Percentiles rank a stretch among this genome's conserved stretches.
phyloP scores from a whole-genome alignment of 2,329 filamentous ascomycete species.

The Xylariaceae sp. region DNA sequence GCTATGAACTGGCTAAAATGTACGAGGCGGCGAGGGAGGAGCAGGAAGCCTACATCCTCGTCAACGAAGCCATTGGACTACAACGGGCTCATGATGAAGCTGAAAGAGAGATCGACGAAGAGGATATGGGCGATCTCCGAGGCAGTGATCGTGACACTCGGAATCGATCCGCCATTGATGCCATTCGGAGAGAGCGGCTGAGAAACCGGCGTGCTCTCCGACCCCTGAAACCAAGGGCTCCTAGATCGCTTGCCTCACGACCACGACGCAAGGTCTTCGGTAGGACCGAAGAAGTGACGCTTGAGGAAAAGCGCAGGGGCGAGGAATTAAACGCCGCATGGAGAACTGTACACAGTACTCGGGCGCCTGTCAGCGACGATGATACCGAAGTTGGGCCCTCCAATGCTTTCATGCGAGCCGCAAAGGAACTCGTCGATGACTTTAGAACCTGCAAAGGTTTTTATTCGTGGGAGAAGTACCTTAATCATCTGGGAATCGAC shows the following conservation, averaged over 20 bases:
- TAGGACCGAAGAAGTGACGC: conserved; percentile 29
- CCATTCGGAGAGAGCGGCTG: conserved; percentile 5
- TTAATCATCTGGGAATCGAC: conserved; percentile 51
- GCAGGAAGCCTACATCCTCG: conserved; percentile 71
- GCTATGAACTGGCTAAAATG: conserved; percentile 75
- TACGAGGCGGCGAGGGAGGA: conserved; percentile 72
- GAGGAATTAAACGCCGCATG: conserved; percentile 35
- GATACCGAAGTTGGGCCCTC: conserved; percentile 39
- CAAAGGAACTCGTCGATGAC: conserved; percentile 57
- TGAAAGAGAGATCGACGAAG: conserved; percentile 26
- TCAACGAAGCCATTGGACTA: conserved; percentile 69
- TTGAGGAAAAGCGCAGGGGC: conserved; percentile 32
- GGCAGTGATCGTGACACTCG: conserved; percentile 15
- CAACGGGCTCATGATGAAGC: conserved; percentile 44
- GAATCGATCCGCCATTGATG: neutral
- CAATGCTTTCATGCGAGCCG: conserved; percentile 54
- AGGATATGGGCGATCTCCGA: conserved; percentile 31
- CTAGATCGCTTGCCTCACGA: conserved; percentile 20
- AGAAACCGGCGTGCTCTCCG: conserved; percentile 21
- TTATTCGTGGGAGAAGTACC: conserved; percentile 63
- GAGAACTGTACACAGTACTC: conserved; percentile 37
- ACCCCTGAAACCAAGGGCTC: conserved; percentile 23
- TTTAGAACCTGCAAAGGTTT: conserved; percentile 61
- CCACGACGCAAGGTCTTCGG: conserved; percentile 33
- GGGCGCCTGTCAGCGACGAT: conserved; percentile 21